Percentiles rank a stretch among this genome's conserved stretches.
phyloP scores from a whole-genome alignment of 176 grass and related monocot species.

The Tuctoria greenei region DNA sequence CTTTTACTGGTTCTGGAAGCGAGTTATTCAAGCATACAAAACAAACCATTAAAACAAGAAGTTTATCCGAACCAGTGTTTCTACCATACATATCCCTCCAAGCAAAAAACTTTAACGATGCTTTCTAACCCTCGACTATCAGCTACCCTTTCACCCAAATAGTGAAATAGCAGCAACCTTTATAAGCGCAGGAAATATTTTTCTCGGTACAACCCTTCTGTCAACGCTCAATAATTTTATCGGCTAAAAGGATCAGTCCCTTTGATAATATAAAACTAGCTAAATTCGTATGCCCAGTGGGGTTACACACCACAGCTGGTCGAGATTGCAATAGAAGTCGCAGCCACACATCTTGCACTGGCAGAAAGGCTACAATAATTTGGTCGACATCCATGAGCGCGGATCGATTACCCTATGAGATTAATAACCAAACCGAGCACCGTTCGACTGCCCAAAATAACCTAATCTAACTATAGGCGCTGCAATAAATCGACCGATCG shows the following conservation, averaged over 20 bases:
- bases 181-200: neutral
- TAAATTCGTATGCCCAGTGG: neutral
- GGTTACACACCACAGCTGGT: neutral
- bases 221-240: neutral
- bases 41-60: neutral
- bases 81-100: neutral
- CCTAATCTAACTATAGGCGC: neutral
- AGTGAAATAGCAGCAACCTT: neutral
- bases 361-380: conserved; percentile 6
- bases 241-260: neutral
- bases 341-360: neutral
- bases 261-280: neutral
- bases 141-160: neutral
- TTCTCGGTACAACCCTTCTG: neutral
- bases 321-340: neutral
- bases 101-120: neutral
- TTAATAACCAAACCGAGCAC: neutral
- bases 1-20: neutral
- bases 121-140: neutral
- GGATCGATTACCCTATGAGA: neutral
- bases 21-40: neutral
- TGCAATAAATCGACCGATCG: neutral
- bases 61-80: neutral
- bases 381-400: neutral
- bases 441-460: neutral